phyloP scores from a whole-genome alignment of 768 basidiomycete genomes.

The Boletus rubroflammeus region DNA sequence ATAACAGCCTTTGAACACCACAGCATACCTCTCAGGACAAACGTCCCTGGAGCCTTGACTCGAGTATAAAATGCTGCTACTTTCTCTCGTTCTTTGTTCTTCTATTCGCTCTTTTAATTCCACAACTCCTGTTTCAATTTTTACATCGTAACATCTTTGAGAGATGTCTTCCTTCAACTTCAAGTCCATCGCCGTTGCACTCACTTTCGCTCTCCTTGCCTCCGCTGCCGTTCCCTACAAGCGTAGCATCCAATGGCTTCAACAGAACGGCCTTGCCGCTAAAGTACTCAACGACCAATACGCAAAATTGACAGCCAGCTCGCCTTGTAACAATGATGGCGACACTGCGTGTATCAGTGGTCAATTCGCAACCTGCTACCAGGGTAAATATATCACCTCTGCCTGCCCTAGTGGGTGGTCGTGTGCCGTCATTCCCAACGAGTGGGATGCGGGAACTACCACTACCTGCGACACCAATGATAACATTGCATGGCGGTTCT shows the following conservation, averaged over 20 bases:
- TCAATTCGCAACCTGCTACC: conserved; percentile 13
- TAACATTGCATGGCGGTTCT: conserved; percentile 7
- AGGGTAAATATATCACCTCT: conserved; percentile 10
- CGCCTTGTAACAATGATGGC: conserved; percentile 16
- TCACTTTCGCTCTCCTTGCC: conserved; percentile 15
- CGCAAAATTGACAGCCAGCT: conserved; percentile 7
- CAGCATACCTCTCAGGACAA: not conserved
- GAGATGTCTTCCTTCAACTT: conserved; percentile 17
- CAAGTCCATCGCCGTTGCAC: conserved; percentile 10
- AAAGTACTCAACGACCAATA: conserved; percentile 24
- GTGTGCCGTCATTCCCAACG: conserved; percentile 25
- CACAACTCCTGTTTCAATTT: not conserved
- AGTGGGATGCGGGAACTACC: conserved; percentile 19
- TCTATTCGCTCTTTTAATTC: not conserved
- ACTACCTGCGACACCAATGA: conserved; percentile 17
- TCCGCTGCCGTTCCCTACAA: conserved; percentile 19
- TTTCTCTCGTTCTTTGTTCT: not conserved
- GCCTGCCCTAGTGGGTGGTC: conserved; percentile 15
- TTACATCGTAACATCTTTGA: conserved; percentile 11
- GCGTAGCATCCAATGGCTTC: conserved; percentile 19
- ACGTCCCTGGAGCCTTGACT: not conserved
- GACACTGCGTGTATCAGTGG: conserved; percentile 17
- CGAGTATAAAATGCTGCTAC: not conserved
- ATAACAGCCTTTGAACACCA: too few species aligned
- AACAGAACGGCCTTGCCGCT: conserved; percentile 26